Percentiles rank a stretch among this genome's conserved stretches.
Conservation (phyloP, 2,329 filamentous ascomycete species). For the Trichoderma sp. region DNA sequence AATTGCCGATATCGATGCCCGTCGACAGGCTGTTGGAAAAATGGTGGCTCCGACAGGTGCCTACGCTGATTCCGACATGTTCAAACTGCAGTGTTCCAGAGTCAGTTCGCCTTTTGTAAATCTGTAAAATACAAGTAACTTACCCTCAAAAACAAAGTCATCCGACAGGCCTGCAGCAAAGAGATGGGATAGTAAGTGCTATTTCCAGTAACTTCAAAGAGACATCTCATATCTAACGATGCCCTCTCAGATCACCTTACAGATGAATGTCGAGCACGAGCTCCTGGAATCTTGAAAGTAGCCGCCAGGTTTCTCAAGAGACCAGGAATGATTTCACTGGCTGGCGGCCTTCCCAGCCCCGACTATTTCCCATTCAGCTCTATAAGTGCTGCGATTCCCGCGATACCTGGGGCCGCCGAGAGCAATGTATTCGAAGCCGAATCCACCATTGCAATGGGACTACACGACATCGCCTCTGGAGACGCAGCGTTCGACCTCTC, state of each 20-base stretch:
- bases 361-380: constrained; percentile 3
- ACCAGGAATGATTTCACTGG: constrained; percentile 6
- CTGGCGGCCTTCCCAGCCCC: neutral
- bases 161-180: constrained; percentile 73
- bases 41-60: neutral
- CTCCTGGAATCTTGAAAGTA: neutral
- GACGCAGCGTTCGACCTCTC: constrained; percentile 27
- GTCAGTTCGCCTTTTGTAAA: neutral
- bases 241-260: neutral
- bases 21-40: neutral
- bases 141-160: constrained; percentile 28
- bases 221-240: constrained; percentile 39
- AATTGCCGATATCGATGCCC: constrained; percentile 1
- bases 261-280: neutral
- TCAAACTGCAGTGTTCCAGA: neutral
- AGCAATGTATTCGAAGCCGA: neutral
- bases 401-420: neutral
- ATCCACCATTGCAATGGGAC: neutral
- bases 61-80: constrained; percentile 2
- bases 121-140: neutral
- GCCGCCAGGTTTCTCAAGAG: constrained; percentile 13
- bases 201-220: constrained; percentile 23
- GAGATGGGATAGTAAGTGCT: constrained; percentile 71
- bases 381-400: neutral
- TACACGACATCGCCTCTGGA: constrained; percentile 15